Percentiles rank a stretch among this genome's conserved stretches.
Evolutionary conservation across 768 basidiomycete species (phyloP).

Genomic region (Mycena amicta): DNA sequence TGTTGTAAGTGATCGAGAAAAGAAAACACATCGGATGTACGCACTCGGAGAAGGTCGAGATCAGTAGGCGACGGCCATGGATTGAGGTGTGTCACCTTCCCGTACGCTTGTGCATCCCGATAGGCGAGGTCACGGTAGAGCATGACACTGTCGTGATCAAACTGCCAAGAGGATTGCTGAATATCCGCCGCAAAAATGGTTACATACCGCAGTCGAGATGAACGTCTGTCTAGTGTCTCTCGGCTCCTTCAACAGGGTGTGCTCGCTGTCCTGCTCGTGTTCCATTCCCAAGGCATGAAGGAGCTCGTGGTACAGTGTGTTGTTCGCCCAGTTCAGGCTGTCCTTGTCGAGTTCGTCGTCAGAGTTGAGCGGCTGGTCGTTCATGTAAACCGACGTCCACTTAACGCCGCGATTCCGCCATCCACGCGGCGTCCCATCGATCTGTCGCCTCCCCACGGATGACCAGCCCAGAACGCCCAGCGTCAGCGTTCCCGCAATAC

Average conservation of each 20-base stretch:
- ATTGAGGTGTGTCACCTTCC: neutral
- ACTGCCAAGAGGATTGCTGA: too few species aligned
- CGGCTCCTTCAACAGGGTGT: neutral
- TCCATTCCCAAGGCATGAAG: neutral
- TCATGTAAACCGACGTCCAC: neutral
- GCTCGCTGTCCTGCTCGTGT: neutral
- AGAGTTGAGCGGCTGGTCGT: neutral
- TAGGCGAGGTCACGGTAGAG: neutral
- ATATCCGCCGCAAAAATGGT: too few species aligned
- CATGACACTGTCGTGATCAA: conserved; percentile 8
- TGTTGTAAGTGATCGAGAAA: too few species aligned
- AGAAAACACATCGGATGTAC: too few species aligned
- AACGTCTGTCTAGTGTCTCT: neutral
- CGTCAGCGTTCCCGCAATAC: neutral
- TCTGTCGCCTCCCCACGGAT: neutral
- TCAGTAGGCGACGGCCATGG: neutral
- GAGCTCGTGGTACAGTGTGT: conserved; percentile 8
- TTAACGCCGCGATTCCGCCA: neutral
- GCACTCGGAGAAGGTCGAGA: conserved; percentile 1
- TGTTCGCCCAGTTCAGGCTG: neutral
- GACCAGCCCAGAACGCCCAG: neutral
- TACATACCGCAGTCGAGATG: neutral
- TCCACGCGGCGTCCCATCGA: neutral
- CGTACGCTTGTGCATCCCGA: neutral
- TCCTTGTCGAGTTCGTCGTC: neutral